Percentiles rank a stretch among this genome's conserved stretches.
Evolutionary conservation across 257 asterid species (phyloP).

Genomic region (Pogostemon cablin): DNA sequence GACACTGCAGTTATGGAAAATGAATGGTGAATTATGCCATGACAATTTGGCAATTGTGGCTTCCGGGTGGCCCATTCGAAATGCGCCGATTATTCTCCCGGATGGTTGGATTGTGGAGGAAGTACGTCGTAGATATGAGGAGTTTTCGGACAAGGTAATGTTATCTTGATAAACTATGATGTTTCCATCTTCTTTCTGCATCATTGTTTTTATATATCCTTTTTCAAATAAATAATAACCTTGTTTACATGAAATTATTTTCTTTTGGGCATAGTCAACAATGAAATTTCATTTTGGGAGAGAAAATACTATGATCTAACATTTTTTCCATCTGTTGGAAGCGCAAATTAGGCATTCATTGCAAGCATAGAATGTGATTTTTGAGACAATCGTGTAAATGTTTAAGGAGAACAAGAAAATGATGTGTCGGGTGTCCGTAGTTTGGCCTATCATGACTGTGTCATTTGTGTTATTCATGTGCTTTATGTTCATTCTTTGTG

Average conservation of each 20-base stretch:
- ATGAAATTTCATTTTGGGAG: background rate
- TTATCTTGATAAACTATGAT: too few relatives aligned
- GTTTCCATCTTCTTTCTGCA: background rate
- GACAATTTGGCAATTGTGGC: slow-evolving; percentile 42
- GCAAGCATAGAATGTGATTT: too few relatives aligned
- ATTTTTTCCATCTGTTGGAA: too few relatives aligned
- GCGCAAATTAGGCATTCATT: too few relatives aligned
- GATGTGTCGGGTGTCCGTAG: too few relatives aligned
- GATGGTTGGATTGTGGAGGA: slow-evolving; percentile 85
- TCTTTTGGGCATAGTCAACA: background rate
- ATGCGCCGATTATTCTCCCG: slow-evolving; percentile 51
- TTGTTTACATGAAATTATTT: background rate
- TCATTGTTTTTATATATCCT: background rate
- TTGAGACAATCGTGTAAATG: too few relatives aligned
- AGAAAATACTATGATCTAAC: too few relatives aligned
- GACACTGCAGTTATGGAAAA: slow-evolving; percentile 42
- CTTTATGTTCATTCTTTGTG: slow-evolving; percentile 21
- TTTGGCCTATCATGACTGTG: too few relatives aligned
- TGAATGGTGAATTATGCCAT: slow-evolving; percentile 40
- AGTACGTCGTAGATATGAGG: slow-evolving; percentile 52
- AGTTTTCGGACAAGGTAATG: slow-evolving; percentile 55
- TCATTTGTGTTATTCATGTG: background rate
- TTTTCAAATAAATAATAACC: background rate
- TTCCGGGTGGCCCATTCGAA: slow-evolving; percentile 30
- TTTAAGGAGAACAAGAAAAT: too few relatives aligned